These are phyloP conservation scores for Aspergillus sp. DNA, from an alignment of 2,329 filamentous ascomycete genomes.

Conservation along the genomic window DNA sequence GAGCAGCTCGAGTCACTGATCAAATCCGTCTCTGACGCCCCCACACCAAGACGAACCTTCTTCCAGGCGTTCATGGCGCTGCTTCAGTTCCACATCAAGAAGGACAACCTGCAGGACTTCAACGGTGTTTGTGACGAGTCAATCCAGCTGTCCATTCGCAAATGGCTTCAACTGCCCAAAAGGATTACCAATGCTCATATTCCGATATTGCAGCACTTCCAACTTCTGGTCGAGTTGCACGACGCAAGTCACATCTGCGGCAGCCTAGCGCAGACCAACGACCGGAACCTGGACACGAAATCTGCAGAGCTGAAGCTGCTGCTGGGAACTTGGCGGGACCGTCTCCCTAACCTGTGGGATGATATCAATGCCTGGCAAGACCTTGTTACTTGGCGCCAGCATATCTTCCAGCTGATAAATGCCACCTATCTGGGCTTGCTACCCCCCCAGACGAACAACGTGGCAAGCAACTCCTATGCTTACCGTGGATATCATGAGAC, in stretches of 20 bases:
- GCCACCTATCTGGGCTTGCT: constrained; percentile 84
- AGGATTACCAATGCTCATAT: constrained; percentile 94
- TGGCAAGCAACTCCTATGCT: constrained; percentile 87
- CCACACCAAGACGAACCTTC: constrained; percentile 88
- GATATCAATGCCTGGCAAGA: constrained; percentile 99
- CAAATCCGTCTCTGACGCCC: constrained; percentile 96
- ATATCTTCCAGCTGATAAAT: constrained; percentile 98
- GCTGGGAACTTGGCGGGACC: constrained; percentile 90
- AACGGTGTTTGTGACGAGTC: constrained; percentile 91
- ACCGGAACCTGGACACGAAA: constrained; percentile 84
- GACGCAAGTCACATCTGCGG: constrained; percentile 96
- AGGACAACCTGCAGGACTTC: constrained; percentile 78
- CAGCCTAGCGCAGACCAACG: constrained; percentile 81
- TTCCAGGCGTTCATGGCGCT: constrained; percentile 99
- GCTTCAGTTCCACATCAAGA: constrained; percentile 88
- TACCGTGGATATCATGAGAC: constrained; percentile 98
- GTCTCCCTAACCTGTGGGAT: constrained; percentile 96
- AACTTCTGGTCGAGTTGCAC: constrained; percentile 94
- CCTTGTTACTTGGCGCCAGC: constrained; percentile 98
- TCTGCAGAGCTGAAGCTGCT: constrained; percentile 93
- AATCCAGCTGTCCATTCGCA: constrained; percentile 93
- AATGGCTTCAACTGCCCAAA: constrained; percentile 97
- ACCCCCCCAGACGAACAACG: constrained; percentile 75
- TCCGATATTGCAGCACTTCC: constrained; percentile 93
- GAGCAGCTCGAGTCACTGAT: constrained; percentile 91